Evolutionary conservation across 2,329 filamentous ascomycete species (phyloP).

Genomic region (Aspergillus oerlinghausenensis): DNA sequence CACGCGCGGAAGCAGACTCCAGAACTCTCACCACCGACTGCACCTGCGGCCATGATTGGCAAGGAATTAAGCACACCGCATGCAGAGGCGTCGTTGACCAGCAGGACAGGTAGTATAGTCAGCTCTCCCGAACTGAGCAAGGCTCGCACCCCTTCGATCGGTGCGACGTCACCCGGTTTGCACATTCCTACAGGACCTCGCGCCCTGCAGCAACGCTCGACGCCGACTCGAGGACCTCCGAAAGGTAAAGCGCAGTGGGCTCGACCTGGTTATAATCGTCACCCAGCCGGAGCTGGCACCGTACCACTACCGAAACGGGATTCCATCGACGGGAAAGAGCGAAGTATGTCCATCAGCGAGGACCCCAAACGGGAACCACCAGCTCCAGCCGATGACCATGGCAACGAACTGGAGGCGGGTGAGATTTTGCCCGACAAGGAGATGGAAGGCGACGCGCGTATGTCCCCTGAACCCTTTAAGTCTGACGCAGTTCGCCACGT

Average conservation of each 20-base stretch:
- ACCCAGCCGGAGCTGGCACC: constrained; percentile 15
- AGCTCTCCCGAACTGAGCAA: constrained; percentile 25
- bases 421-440: constrained; percentile 12
- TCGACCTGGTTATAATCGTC: constrained; percentile 31
- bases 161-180: constrained; percentile 26
- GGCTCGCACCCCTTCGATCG: constrained; percentile 20
- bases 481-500: neutral
- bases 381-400: constrained; percentile 10
- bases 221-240: constrained; percentile 26
- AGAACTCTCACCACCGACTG: constrained; percentile 34
- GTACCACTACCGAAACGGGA: constrained; percentile 27
- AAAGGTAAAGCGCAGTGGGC: constrained; percentile 39
- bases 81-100: constrained; percentile 16
- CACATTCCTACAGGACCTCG: constrained; percentile 41
- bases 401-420: constrained; percentile 11
- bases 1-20: constrained; percentile 17
- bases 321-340: constrained; percentile 26
- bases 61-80: constrained; percentile 18
- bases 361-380: constrained; percentile 14
- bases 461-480: neutral
- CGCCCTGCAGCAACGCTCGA: constrained; percentile 33
- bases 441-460: constrained; percentile 1
- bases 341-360: constrained; percentile 14
- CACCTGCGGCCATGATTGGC: constrained; percentile 32
- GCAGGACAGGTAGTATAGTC: constrained; percentile 15